phyloP scores from a whole-genome alignment of 2,329 filamentous ascomycete species.

The Trichoderma guizhouense region DNA sequence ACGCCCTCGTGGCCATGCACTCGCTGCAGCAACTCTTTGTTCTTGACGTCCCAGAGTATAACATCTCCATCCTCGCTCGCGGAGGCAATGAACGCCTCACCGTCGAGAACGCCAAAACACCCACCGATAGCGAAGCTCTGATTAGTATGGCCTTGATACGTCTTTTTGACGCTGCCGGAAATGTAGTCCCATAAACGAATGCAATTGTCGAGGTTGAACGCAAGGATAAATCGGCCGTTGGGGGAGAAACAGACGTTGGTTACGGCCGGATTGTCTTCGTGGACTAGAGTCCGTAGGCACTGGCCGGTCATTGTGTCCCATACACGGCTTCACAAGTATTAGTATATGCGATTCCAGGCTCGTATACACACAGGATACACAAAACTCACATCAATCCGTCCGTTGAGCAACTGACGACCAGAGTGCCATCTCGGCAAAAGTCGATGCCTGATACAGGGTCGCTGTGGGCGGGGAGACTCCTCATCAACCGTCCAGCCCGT shows the following conservation, averaged over 20 bases:
- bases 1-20: conserved; percentile 52
- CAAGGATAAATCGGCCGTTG: conserved; percentile 89
- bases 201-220: conserved; percentile 86
- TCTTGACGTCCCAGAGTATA: conserved; percentile 85
- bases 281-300: conserved; percentile 88
- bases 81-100: conserved; percentile 64
- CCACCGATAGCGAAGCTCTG: conserved; percentile 79
- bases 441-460: conserved; percentile 93
- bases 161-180: conserved; percentile 87
- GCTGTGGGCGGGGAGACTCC: conserved; percentile 86
- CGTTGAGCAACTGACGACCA: conserved; percentile 86
- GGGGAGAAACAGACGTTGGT: conserved; percentile 88
- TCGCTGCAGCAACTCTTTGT: conserved; percentile 76
- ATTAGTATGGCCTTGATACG: conserved; percentile 91
- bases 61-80: conserved; percentile 86
- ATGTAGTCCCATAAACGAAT: conserved; percentile 95
- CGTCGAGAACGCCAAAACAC: conserved; percentile 64
- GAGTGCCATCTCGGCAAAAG: conserved; percentile 85
- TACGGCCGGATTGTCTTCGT: conserved; percentile 92
- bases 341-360: background rate
- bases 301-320: conserved; percentile 97
- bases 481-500: conserved; percentile 80
- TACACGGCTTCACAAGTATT: conserved; percentile 57
- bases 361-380: background rate
- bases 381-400: conserved; percentile 75